Evolutionary conservation across 768 basidiomycete genomes (phyloP).

Genomic region (Amanita fuliginea): DNA sequence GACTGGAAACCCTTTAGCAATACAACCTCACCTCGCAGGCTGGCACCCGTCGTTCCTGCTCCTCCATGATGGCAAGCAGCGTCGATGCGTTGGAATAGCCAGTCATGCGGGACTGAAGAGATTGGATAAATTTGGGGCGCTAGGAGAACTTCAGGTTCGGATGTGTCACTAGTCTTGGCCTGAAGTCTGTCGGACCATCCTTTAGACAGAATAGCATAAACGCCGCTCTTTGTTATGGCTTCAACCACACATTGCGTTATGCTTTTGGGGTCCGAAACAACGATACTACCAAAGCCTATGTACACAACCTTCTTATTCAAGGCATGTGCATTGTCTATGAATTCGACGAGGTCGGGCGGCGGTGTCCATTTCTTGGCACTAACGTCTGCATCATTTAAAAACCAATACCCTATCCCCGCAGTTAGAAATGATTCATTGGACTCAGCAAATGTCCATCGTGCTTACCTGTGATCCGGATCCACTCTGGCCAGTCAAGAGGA

Average conservation of each 20-base stretch:
- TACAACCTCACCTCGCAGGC: slow-evolving; percentile 60
- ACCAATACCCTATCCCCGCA: slow-evolving; percentile 75
- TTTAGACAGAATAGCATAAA: slow-evolving; percentile 90
- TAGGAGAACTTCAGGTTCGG: slow-evolving; percentile 58
- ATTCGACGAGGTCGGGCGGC: slow-evolving; percentile 66
- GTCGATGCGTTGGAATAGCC: slow-evolving; percentile 89
- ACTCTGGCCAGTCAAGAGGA: slow-evolving; percentile 97
- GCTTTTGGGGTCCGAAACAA: slow-evolving; percentile 86
- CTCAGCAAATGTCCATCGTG: neutral
- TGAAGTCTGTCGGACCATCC: slow-evolving; percentile 94
- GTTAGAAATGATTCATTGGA: slow-evolving; percentile 1
- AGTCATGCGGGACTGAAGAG: slow-evolving; percentile 86
- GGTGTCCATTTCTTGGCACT: slow-evolving; percentile 85
- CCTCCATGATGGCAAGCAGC: slow-evolving; percentile 99
- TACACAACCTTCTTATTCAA: slow-evolving; percentile 87
- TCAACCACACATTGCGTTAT: slow-evolving; percentile 92
- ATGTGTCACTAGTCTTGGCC: slow-evolving; percentile 44
- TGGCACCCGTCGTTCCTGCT: slow-evolving; percentile 93
- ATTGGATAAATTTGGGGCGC: slow-evolving; percentile 78
- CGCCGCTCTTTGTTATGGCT: slow-evolving; percentile 77
- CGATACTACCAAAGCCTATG: slow-evolving; percentile 95
- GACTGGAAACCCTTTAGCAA: neutral
- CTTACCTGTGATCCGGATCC: slow-evolving; percentile 87
- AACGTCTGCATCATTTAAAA: slow-evolving; percentile 87
- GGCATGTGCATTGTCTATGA: slow-evolving; percentile 70